Evolutionary conservation across 345 rosid genomes (phyloP), one percentile per base, ranked within the genome.

Genomic region (Cardamine chenopodiifolia): DNA sequence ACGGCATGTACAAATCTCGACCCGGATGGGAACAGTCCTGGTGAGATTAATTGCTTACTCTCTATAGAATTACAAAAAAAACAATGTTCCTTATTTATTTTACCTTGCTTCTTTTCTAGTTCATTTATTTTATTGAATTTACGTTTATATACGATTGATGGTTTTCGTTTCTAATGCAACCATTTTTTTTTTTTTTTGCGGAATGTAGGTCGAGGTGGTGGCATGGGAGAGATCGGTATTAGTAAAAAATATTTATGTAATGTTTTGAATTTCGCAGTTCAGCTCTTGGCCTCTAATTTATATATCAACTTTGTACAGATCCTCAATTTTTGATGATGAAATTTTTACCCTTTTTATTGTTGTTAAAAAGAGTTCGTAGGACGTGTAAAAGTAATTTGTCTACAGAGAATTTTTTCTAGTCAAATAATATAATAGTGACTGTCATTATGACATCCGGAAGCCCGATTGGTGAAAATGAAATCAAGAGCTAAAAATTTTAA

Each of bases 131-230:
- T 58, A 45, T 4, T 29, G 56, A 44, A 44, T 28, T 0, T 54
- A 14, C 47, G 18, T 26, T 19, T 44, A 5, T 42, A 52, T 25
- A 34, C 47, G 39, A 10, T 32, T 37, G 18, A n/a, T 49, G n/a
- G 17, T 69, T 57, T n/a, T 20, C 3, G n/a, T 70, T 59, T 47
- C 19, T 60, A 53, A 34, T 58, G 9, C 42, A 23, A 54, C 40
- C 11, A 25, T 11, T 18, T 54, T 47, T 1, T 9, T 9, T 44
- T 22, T 0, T 5, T 22, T 4, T 23, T 0, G 26, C 6, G 42
- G n/a, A 20, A 25, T 57, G 50, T 88, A 93, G 97, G 93, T 90
- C 92, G 83, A 90, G 92, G 74, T 85, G 96, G 96, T 86, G 83
- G 86, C 80, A 76, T 54, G 96, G 57, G 64, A 84, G 82, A 80